These are phyloP conservation scores for Umbelopsis sp. DNA, from an alignment of 192 early-diverging fungal genomes.

Conservation along the genomic window DNA sequence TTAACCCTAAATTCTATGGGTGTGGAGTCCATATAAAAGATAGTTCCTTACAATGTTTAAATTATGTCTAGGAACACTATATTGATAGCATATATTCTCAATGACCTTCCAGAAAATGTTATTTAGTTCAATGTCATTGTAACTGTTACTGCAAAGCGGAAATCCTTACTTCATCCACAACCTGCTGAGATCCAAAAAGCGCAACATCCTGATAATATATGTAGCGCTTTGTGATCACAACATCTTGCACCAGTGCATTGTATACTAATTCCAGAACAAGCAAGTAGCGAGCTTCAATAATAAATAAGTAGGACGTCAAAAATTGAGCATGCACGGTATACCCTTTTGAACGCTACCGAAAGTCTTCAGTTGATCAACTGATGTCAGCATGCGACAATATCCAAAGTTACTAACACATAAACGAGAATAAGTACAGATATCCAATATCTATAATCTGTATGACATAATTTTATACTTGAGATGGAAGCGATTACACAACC, in stretches of 20 bases:
- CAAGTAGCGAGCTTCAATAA: constrained; percentile 22
- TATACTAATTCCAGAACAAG: constrained; percentile 34
- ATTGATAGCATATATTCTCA: constrained; percentile 26
- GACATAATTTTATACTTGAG: background rate
- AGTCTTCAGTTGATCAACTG: background rate
- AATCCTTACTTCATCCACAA: constrained; percentile 23
- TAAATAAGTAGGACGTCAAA: background rate
- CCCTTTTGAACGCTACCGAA: background rate
- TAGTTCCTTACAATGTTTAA: constrained; percentile 27
- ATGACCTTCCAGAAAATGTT: constrained; percentile 23
- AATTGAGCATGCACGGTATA: background rate
- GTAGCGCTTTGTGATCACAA: constrained; percentile 31
- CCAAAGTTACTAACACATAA: background rate
- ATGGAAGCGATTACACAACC: background rate
- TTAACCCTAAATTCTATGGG: background rate
- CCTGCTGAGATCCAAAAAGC: constrained; percentile 22
- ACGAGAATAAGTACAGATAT: background rate
- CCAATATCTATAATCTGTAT: background rate
- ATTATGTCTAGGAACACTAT: constrained; percentile 20
- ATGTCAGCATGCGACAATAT: background rate
- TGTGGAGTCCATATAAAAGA: background rate
- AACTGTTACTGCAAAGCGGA: background rate
- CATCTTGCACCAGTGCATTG: constrained; percentile 24
- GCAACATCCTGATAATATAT: constrained; percentile 37
- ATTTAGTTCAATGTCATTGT: background rate